phyloP scores from a whole-genome alignment of 192 early-diverging fungal species.

The Blastocladiella britannica region DNA sequence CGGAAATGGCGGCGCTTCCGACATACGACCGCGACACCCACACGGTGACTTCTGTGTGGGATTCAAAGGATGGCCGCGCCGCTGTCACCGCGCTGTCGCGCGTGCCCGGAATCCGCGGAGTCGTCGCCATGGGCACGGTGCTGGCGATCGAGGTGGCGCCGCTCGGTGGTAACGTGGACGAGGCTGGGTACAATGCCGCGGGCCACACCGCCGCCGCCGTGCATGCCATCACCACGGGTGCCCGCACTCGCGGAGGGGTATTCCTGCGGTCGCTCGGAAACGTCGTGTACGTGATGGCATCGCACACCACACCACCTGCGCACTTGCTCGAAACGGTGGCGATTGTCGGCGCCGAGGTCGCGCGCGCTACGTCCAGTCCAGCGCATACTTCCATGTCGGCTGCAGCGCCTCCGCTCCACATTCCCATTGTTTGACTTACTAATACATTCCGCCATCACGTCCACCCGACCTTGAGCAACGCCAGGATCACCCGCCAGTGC shows the following conservation, averaged over 20 bases:
- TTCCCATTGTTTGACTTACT: too few species aligned
- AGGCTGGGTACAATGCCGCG: slow-evolving; percentile 4
- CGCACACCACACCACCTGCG: slow-evolving; percentile 33
- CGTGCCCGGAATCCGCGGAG: slow-evolving; percentile 34
- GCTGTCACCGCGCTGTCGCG: slow-evolving; percentile 24
- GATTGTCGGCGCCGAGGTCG: too few species aligned
- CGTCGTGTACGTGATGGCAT: slow-evolving; percentile 55
- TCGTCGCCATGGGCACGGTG: slow-evolving; percentile 44
- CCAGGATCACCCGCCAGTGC: too few species aligned
- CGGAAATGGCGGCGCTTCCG: slow-evolving; percentile 23
- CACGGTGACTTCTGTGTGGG: slow-evolving; percentile 14
- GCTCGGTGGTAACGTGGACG: slow-evolving; percentile 7
- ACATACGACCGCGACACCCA: slow-evolving; percentile 11
- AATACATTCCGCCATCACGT: too few species aligned
- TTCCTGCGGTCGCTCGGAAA: slow-evolving; percentile 53
- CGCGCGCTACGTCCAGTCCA: too few species aligned
- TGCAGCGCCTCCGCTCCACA: too few species aligned
- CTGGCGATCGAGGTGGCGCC: slow-evolving; percentile 40
- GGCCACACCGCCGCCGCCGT: slow-evolving; percentile 12
- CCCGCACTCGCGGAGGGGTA: slow-evolving; percentile 15
- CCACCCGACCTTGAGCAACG: too few species aligned
- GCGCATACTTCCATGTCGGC: too few species aligned
- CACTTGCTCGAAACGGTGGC: too few species aligned
- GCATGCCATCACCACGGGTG: slow-evolving; percentile 4
- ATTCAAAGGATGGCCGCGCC: slow-evolving; percentile 5